These are phyloP conservation scores for Backusella liffmaniae DNA, from an alignment of 192 early-diverging fungal species.

Conservation along the genomic window DNA sequence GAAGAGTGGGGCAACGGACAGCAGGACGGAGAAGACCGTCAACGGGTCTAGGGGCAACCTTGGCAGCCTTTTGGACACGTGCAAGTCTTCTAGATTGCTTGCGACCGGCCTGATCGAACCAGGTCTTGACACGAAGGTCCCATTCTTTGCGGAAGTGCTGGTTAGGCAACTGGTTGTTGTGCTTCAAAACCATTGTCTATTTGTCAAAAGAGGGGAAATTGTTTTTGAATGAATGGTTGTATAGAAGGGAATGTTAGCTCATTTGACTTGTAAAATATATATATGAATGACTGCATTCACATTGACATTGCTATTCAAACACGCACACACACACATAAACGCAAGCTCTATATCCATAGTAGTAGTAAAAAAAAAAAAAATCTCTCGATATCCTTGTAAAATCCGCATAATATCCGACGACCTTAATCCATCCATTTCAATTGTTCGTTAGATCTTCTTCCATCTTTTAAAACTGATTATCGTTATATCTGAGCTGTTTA, in stretches of 20 bases:
- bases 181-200: conserved; percentile 64
- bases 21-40: conserved; percentile 96
- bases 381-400: background rate
- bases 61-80: conserved; percentile 93
- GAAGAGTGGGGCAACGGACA: conserved; percentile 89
- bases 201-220: background rate
- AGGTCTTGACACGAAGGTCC: conserved; percentile 94
- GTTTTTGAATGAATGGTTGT: background rate
- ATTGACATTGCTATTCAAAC: background rate
- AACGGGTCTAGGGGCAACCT: conserved; percentile 93
- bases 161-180: conserved; percentile 95
- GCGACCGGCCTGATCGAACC: conserved; percentile 97
- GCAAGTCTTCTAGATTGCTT: conserved; percentile 89
- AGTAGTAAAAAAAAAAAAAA: background rate
- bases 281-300: background rate
- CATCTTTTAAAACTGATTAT: background rate
- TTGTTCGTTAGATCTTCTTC: background rate
- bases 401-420: background rate
- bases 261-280: background rate
- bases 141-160: conserved; percentile 99
- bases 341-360: no score
- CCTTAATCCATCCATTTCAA: background rate
- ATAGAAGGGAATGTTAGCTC: background rate
- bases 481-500: background rate
- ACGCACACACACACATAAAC: background rate